Conservation (phyloP, 1,284 basidiomycete genomes). For the Melampsora medusae region DNA sequence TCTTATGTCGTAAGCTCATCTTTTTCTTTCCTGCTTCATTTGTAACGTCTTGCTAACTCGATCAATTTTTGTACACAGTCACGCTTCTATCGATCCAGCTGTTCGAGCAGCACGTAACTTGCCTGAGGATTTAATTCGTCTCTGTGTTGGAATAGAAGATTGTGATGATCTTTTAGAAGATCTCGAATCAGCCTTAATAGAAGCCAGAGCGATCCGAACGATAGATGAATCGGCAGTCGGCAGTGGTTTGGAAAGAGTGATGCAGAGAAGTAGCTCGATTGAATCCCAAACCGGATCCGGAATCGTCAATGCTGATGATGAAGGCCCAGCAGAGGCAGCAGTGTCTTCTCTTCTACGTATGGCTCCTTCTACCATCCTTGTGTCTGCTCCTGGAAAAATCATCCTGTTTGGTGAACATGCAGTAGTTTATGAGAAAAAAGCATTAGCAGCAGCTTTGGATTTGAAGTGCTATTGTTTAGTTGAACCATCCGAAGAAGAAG, state of each 20-base stretch:
- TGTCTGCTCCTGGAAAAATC: conserved; percentile 95
- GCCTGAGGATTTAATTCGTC: conserved; percentile 93
- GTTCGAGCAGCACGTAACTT: conserved; percentile 87
- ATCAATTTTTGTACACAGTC: conserved; percentile 60
- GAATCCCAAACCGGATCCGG: not conserved
- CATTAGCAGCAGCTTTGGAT: conserved; percentile 89
- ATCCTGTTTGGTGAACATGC: conserved; percentile 99
- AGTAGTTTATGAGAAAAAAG: conserved; percentile 94
- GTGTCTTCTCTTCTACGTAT: not conserved
- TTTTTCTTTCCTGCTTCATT: conserved; percentile 17
- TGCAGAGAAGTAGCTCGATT: not conserved
- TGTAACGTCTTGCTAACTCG: not conserved
- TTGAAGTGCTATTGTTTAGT: conserved; percentile 88
- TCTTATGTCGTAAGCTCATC: conserved; percentile 84
- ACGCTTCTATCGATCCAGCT: conserved; percentile 94
- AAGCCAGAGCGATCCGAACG: conserved; percentile 75
- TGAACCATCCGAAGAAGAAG: conserved; percentile 62
- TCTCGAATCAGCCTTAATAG: conserved; percentile 83
- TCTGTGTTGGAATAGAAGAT: conserved; percentile 98
- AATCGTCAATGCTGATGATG: conserved; percentile 1
- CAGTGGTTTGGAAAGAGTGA: conserved; percentile 47
- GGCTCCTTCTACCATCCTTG: conserved; percentile 62
- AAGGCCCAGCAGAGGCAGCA: not conserved
- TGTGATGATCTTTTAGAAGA: conserved; percentile 88
- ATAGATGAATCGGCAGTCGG: conserved; percentile 44